phyloP scores from a whole-genome alignment of 805 yeast genomes.

The Ogataea nakhonphanomensis region DNA sequence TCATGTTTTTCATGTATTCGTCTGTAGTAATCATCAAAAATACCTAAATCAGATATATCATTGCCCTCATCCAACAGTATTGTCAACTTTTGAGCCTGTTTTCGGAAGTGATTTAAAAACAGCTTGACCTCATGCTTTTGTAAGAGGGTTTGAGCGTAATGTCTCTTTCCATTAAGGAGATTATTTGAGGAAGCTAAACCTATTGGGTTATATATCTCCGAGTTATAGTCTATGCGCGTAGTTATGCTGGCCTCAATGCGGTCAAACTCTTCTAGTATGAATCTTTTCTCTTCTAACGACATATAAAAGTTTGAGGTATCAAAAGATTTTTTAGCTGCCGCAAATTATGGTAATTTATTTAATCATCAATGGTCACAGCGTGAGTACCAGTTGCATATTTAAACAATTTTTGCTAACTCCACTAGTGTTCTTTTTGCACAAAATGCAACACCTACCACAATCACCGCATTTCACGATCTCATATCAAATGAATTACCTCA shows the following conservation, averaged over 20 bases:
- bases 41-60: constrained; percentile 24
- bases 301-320: constrained; percentile 11
- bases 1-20: constrained; percentile 32
- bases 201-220: constrained; percentile 41
- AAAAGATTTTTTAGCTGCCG: not conserved
- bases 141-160: constrained; percentile 47
- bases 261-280: constrained; percentile 61
- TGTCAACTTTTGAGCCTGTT: constrained; percentile 24
- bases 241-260: constrained; percentile 53
- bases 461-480: constrained; percentile 66
- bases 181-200: constrained; percentile 3
- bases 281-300: constrained; percentile 37
- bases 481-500: constrained; percentile 66
- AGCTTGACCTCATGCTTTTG: constrained; percentile 66
- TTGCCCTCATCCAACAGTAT: constrained; percentile 14
- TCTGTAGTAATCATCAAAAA: constrained; percentile 37
- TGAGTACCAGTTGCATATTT: constrained; percentile 16
- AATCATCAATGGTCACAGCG: constrained; percentile 33
- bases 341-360: not conserved
- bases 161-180: constrained; percentile 34
- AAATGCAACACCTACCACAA: constrained; percentile 54
- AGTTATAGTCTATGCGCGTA: constrained; percentile 48
- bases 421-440: constrained; percentile 39
- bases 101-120: constrained; percentile 46
- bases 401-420: not conserved